Conservation (phyloP, 352 stramenopile species). For the Phytopythium helicoides region DNA sequence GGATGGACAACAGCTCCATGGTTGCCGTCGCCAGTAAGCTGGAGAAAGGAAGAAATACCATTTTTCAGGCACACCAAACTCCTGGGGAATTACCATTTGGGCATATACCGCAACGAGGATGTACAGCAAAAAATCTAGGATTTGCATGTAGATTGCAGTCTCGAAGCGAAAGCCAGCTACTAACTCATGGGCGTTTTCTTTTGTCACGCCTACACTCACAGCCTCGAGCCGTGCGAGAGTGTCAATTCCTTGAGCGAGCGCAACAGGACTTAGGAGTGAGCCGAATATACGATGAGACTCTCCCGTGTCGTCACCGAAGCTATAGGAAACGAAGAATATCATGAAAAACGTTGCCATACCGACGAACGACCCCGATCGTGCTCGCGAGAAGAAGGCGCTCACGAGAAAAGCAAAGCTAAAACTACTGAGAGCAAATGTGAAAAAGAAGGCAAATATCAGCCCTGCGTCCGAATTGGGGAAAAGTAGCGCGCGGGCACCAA, state of each 20-base stretch:
- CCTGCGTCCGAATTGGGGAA: slow-evolving; percentile 42
- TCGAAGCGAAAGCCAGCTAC: slow-evolving; percentile 54
- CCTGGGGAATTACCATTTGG: slow-evolving; percentile 90
- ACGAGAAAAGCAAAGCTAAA: slow-evolving; percentile 79
- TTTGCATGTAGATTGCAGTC: slow-evolving; percentile 75
- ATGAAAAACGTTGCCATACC: slow-evolving; percentile 79
- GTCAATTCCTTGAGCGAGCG: slow-evolving; percentile 65
- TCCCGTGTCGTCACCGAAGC: slow-evolving; percentile 57
- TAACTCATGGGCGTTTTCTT: slow-evolving; percentile 31
- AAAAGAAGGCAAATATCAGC: slow-evolving; percentile 68
- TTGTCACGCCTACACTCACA: slow-evolving; percentile 35
- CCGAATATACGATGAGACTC: slow-evolving; percentile 23
- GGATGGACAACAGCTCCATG: neutral
- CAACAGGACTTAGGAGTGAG: slow-evolving; percentile 68
- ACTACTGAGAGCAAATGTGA: slow-evolving; percentile 70
- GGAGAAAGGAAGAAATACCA: slow-evolving; percentile 90
- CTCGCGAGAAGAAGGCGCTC: slow-evolving; percentile 58
- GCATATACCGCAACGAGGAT: slow-evolving; percentile 86
- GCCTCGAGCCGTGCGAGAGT: slow-evolving; percentile 65
- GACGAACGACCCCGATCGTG: slow-evolving; percentile 55
- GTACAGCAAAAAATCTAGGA: slow-evolving; percentile 90
- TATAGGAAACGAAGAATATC: slow-evolving; percentile 75
- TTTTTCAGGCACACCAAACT: slow-evolving; percentile 86
- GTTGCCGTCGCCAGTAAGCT: slow-evolving; percentile 54
- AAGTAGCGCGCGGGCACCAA: slow-evolving; percentile 27